Evolutionary conservation across 2,329 filamentous ascomycete genomes (phyloP), one percentile per base, ranked within the genome.

Genomic region (Emergomyces orientalis): DNA sequence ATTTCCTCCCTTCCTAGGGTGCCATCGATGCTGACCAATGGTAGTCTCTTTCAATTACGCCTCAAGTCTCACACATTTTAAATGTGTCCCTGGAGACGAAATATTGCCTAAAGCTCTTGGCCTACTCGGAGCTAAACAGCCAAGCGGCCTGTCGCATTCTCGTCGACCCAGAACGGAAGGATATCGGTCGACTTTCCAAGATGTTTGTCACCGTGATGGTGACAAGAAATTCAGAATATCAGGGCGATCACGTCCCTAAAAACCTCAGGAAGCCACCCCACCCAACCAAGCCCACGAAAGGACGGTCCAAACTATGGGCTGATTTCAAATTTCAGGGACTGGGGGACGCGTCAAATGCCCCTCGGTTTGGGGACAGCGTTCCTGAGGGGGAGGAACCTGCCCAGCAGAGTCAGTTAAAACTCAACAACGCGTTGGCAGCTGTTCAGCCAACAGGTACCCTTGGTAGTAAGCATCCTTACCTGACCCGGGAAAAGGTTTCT

Each of bases 251-350:
- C 32, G 19, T 67, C 13, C 67, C 69, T 8, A 51, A 62, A 3
- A 71, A 68, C 45, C 61, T 71, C 19, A 37, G 56, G 3, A 51
- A 65, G 14, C 70, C 71, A 4, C 66, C 66, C 30, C 62, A 49
- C 4, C 61, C 67, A 9, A 68, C 64, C 14, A 65, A 68, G 22
- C 62, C 68, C 19, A 54, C 37, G 34, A 65, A 64, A 30, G 69
- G 67, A 17, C 62, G 62, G 13, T 72, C 74, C 6, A 69, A 66
- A 11, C 63, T 74, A 19, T 76, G 74, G 74, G 65, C 65, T 30
- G 65, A 70, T 59, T 72, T 70, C 60, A 67, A 65, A 9, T 75
- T 73, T 60, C 63, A 67, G 30, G 69, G 70, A 58, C 65, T 76
- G n/a, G 74, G 74, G 11, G 68, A 71, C 34, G 65, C 65, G 7